Percentiles rank a stretch among this genome's conserved stretches.
Conservation (phyloP, 345 rosid species). For the Theobroma cacao region DNA sequence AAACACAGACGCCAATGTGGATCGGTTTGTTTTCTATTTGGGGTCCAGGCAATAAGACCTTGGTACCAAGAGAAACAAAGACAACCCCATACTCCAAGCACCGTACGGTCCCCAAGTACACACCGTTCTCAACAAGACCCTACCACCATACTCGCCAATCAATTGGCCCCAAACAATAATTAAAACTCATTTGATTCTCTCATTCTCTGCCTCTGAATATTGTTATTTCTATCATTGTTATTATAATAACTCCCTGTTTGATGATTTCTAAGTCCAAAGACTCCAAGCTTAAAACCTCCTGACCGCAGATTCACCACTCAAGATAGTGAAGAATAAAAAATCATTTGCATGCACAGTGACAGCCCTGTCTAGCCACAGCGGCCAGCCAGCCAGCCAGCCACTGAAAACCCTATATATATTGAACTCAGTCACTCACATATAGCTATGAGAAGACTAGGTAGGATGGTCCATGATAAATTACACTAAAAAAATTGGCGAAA, state of each 20-base stretch:
- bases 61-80: neutral
- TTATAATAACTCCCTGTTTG: too few species aligned
- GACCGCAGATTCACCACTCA: neutral
- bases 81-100: neutral
- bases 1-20: neutral
- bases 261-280: neutral
- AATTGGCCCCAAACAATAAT: neutral
- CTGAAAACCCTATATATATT: neutral
- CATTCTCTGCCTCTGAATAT: too few species aligned
- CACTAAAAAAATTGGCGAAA: neutral
- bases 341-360: neutral
- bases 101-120: constrained; percentile 2
- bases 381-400: neutral
- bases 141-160: neutral
- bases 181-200: neutral
- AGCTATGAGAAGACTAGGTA: neutral
- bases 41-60: neutral
- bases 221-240: too few species aligned
- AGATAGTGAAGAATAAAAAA: neutral
- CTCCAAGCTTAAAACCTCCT: neutral
- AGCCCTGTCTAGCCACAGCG: neutral
- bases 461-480: neutral
- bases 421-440: neutral
- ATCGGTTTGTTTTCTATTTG: neutral
- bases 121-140: neutral